Conservation (phyloP, 495 filamentous ascomycete species). For the Podospora tetraspora region DNA sequence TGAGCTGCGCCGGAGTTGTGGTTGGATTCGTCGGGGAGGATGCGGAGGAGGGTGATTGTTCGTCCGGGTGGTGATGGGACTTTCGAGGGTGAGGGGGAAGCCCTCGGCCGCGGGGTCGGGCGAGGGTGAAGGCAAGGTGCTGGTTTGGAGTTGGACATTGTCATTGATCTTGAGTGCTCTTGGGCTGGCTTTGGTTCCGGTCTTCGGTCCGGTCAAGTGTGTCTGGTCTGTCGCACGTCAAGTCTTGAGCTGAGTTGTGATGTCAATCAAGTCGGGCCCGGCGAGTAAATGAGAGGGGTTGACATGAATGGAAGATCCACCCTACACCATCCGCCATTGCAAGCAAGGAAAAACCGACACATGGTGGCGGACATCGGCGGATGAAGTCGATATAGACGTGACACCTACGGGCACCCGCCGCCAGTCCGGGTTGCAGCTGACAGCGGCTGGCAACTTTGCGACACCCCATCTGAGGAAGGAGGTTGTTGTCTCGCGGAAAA, state of each 20-base stretch:
- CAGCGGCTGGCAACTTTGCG: not conserved
- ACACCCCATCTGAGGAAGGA: not conserved
- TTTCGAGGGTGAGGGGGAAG: not conserved
- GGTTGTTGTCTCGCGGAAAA: not conserved
- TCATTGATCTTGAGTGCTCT: not conserved
- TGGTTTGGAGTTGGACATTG: not conserved
- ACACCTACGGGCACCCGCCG: not conserved
- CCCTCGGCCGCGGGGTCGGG: not conserved
- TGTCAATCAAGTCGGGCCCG: not conserved
- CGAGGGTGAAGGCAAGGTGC: not conserved
- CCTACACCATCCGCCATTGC: not conserved
- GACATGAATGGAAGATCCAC: not conserved
- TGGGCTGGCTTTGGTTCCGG: not conserved
- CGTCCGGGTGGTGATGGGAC: not conserved
- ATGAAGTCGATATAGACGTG: not conserved
- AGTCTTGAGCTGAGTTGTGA: not conserved
- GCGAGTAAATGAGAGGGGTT: not conserved
- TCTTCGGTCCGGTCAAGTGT: not conserved
- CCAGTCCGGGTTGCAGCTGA: not conserved
- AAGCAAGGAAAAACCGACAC: not conserved
- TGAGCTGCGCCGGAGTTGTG: not conserved
- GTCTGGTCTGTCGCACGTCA: too few relatives aligned
- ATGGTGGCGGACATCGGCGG: too few relatives aligned
- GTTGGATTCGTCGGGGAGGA: not conserved
- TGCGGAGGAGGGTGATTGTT: not conserved